phyloP scores from a whole-genome alignment of 805 yeast genomes.

The Blastobotrys mokoenaii region DNA sequence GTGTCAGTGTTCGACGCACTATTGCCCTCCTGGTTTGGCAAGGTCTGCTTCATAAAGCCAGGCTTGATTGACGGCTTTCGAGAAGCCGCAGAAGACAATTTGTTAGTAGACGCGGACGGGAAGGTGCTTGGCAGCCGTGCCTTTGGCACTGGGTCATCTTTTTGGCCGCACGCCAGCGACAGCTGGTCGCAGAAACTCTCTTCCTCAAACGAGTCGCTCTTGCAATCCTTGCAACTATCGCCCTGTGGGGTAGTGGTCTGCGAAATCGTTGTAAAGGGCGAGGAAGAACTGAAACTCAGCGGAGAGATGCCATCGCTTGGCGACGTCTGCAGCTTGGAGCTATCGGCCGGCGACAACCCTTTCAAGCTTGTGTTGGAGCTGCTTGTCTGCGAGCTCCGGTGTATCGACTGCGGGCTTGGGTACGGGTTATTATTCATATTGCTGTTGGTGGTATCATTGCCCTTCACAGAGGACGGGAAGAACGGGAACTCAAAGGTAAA shows the following conservation, averaged over 20 bases:
- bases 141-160: slow-evolving; percentile 56
- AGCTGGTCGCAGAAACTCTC: slow-evolving; percentile 77
- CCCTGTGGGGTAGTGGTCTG: not conserved
- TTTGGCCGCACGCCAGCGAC: slow-evolving; percentile 77
- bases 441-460: slow-evolving; percentile 5
- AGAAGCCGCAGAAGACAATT: slow-evolving; percentile 7
- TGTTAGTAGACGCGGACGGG: slow-evolving; percentile 8
- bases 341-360: slow-evolving; percentile 1
- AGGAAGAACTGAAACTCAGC: not conserved
- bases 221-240: not conserved
- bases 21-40: not conserved
- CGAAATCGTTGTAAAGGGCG: slow-evolving; percentile 2
- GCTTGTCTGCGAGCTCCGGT: not conserved
- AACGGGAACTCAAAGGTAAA: slow-evolving; percentile 53
- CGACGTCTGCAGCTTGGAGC: not conserved
- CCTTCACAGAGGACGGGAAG: slow-evolving; percentile 19
- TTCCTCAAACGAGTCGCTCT: slow-evolving; percentile 4
- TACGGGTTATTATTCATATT: slow-evolving; percentile 2
- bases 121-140: slow-evolving; percentile 9
- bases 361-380: not conserved
- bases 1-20: not conserved
- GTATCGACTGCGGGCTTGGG: slow-evolving; percentile 2
- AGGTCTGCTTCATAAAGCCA: too few relatives aligned
- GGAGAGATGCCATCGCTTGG: not conserved
- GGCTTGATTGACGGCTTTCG: not conserved